Base-by-base conservation (phyloP, 257 asterid genomes). In the Lithospermum erythrorhizon region DNA sequence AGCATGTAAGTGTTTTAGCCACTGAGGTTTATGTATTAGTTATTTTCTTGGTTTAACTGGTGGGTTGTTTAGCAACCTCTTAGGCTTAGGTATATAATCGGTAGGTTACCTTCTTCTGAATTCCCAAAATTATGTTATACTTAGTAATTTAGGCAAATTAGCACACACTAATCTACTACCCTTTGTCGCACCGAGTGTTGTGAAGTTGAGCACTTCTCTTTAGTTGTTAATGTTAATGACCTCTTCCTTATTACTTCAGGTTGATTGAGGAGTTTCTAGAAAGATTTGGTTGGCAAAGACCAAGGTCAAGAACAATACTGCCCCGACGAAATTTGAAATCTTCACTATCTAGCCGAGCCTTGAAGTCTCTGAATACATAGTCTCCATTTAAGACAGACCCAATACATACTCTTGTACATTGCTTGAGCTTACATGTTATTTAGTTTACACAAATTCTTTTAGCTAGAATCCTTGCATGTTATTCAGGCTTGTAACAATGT, bases 211-310 rank as follows among this genome's bases (percentile, higher is more conserved):
- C 45, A 35, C 13, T 35, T 11, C 37, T 2, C 3, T 30, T 30
- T 5, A 35, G 14, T 35, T 35, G 23, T 68, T 37, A 41, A 41
- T 21, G 65, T 25, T 45, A 17, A 13, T 52, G 60, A 68, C 21
- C 10, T n/a, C 24, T 25, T 45, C n/a, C 1, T 35, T 16, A 15
- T 29, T 45, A 48, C 67, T 55, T 9, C 65, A 91, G 98, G 97
- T 69, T 91, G 72, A 81, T 91, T 18, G 98, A 87, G 81, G 86
- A 82, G 70, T 91, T 91, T 65, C 47, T 91, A 78, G 95, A 83
- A 69, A 58, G 75, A 48, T 70, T 72, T 6, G 85, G 77, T 53
- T 79, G 75, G 85, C 79, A 53, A 64, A 75, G 58, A 68, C 86
- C 95, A 3, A 73, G 51, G 65, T 57, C 70, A 63, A 73, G 65